A percentile compares a stretch with the other conserved stretches of the same genome.
Evolutionary conservation across 1,139 yeast genomes (phyloP).

Genomic region (Williopsis jadinii): DNA sequence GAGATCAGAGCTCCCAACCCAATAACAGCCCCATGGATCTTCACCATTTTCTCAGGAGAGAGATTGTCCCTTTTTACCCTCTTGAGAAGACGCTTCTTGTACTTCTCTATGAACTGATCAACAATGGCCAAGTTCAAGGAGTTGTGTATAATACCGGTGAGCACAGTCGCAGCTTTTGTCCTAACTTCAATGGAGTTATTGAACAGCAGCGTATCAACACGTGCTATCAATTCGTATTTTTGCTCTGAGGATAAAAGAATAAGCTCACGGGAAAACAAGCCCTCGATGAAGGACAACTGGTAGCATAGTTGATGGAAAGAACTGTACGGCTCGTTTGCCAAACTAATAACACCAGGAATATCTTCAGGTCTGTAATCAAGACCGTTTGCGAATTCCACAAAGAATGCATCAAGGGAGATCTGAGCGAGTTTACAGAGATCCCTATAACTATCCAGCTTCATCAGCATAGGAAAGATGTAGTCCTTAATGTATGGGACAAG

Average conservation of each 20-base stretch:
- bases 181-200: conserved; percentile 65
- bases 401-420: conserved; percentile 46
- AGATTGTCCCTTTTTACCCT: conserved; percentile 29
- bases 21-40: conserved; percentile 79
- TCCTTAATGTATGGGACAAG: conserved; percentile 35
- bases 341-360: conserved; percentile 39
- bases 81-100: conserved; percentile 30
- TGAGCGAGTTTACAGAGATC: conserved; percentile 78
- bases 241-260: conserved; percentile 46
- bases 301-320: conserved; percentile 66
- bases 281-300: conserved; percentile 65
- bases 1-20: conserved; percentile 86
- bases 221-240: conserved; percentile 42
- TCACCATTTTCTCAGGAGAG: conserved; percentile 36
- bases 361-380: conserved; percentile 43
- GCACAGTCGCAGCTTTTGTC: conserved; percentile 64
- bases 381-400: conserved; percentile 47
- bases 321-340: conserved; percentile 42
- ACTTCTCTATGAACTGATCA: conserved; percentile 30
- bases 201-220: conserved; percentile 53
- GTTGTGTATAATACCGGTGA: conserved; percentile 78
- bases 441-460: conserved; percentile 60
- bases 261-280: conserved; percentile 67
- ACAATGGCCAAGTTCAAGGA: conserved; percentile 46
- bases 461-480: conserved; percentile 63